These are phyloP conservation scores for Deinandra increscens DNA, from an alignment of 129 eudicot species.

Conservation along the genomic window DNA sequence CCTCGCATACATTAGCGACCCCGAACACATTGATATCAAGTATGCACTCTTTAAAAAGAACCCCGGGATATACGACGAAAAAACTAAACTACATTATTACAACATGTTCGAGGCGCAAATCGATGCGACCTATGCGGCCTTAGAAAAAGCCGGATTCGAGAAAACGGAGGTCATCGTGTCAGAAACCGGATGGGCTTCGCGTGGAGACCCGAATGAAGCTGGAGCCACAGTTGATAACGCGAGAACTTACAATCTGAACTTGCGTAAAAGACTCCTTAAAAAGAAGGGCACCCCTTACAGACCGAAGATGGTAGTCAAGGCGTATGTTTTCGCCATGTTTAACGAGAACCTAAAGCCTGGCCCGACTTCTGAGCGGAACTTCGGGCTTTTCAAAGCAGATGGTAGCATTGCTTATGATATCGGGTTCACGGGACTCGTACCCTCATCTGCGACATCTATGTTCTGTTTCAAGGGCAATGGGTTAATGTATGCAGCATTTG, in stretches of 20 bases:
- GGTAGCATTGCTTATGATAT: slow-evolving; percentile 81
- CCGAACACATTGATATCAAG: slow-evolving; percentile 63
- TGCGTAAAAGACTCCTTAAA: slow-evolving; percentile 60
- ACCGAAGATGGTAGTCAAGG: slow-evolving; percentile 62
- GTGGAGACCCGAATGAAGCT: slow-evolving; percentile 70
- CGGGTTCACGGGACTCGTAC: slow-evolving; percentile 71
- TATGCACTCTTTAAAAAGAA: slow-evolving; percentile 64
- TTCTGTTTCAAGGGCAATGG: slow-evolving; percentile 40
- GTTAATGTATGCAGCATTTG: slow-evolving; percentile 36
- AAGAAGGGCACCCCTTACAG: slow-evolving; percentile 83
- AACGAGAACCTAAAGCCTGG: slow-evolving; percentile 92
- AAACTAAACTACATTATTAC: slow-evolving; percentile 72
- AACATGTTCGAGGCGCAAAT: slow-evolving; percentile 95
- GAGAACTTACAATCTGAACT: slow-evolving; percentile 56
- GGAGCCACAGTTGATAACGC: slow-evolving; percentile 68
- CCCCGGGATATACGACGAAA: slow-evolving; percentile 62
- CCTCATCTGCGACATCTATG: slow-evolving; percentile 56
- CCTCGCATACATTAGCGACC: slow-evolving; percentile 75
- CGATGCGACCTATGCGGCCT: slow-evolving; percentile 78
- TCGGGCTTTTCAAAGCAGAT: slow-evolving; percentile 81
- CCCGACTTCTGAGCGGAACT: slow-evolving; percentile 91
- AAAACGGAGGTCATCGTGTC: slow-evolving; percentile 86
- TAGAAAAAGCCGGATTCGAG: slow-evolving; percentile 70
- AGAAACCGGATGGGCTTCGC: slow-evolving; percentile 95
- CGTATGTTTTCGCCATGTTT: slow-evolving; percentile 83